These are phyloP conservation scores for Fusarium mangiferae DNA, from an alignment of 2,329 filamentous ascomycete species.

Conservation along the genomic window DNA sequence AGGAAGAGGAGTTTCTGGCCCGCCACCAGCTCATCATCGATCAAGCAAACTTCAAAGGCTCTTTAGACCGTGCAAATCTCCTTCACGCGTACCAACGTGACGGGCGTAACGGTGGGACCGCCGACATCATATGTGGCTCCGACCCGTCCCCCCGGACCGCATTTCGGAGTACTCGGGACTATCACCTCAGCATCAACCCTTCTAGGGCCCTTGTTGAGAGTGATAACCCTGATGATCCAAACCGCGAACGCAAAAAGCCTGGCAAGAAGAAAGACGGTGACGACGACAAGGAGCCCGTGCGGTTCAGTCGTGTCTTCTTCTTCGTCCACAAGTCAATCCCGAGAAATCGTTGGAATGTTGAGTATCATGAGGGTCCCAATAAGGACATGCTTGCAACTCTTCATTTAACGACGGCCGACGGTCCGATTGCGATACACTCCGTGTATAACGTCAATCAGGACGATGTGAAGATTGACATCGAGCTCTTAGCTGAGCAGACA, in stretches of 20 bases:
- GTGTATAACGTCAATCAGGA: background rate
- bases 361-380: background rate
- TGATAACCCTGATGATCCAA: background rate
- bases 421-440: background rate
- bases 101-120: background rate
- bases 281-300: background rate
- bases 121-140: background rate
- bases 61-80: background rate
- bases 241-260: background rate
- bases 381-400: background rate
- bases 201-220: background rate
- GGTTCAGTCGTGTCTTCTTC: background rate
- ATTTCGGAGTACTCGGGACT: background rate
- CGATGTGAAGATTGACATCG: background rate
- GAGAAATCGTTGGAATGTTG: background rate
- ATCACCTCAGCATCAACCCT: background rate
- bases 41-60: background rate
- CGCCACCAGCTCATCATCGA: background rate
- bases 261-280: background rate
- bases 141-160: background rate
- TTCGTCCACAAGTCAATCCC: background rate
- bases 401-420: background rate
- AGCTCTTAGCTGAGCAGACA: background rate
- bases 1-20: background rate
- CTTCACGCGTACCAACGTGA: background rate